Evolutionary conservation across 768 basidiomycete genomes (phyloP).

Genomic region (Cystofilobasidium capitatum): DNA sequence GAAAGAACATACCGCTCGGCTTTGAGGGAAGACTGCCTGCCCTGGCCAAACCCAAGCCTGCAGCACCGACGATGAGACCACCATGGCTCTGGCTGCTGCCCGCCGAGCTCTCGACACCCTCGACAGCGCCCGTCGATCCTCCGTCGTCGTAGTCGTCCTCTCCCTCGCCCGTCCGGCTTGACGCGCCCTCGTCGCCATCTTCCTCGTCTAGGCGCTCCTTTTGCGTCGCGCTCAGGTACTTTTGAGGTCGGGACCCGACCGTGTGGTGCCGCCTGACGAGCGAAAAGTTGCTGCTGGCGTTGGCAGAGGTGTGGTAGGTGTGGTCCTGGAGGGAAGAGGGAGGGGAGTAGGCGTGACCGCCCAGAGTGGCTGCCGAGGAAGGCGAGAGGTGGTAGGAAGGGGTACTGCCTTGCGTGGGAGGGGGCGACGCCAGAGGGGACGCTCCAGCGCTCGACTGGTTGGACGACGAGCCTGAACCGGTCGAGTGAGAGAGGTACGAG

Average conservation of each 20-base stretch:
- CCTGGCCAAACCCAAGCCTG: not conserved
- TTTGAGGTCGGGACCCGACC: slow-evolving; percentile 12
- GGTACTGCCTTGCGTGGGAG: not conserved
- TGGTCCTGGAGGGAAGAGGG: not conserved
- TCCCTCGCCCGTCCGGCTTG: not conserved
- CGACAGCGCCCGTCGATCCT: not conserved
- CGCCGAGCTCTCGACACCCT: too few species aligned
- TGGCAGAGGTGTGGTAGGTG: not conserved
- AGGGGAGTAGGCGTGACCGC: not conserved
- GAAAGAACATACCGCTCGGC: not conserved
- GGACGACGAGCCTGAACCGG: not conserved
- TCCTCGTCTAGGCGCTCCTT: slow-evolving; percentile 15
- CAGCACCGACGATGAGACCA: not conserved
- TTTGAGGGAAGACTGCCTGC: slow-evolving; percentile 11
- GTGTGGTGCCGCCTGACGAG: slow-evolving; percentile 20
- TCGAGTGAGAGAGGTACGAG: not conserved
- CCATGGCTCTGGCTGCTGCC: not conserved
- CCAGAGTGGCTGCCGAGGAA: not conserved
- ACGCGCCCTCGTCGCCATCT: not conserved
- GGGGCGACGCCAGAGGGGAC: not conserved
- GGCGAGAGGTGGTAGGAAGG: not conserved
- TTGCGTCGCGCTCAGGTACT: slow-evolving; percentile 3
- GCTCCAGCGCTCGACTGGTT: not conserved
- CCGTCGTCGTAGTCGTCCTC: not conserved
- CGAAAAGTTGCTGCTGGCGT: not conserved